Evolutionary conservation across 148 eudicot species (phyloP), one percentile per base, ranked within the genome.

Genomic region (Arctostaphylos glauca): DNA sequence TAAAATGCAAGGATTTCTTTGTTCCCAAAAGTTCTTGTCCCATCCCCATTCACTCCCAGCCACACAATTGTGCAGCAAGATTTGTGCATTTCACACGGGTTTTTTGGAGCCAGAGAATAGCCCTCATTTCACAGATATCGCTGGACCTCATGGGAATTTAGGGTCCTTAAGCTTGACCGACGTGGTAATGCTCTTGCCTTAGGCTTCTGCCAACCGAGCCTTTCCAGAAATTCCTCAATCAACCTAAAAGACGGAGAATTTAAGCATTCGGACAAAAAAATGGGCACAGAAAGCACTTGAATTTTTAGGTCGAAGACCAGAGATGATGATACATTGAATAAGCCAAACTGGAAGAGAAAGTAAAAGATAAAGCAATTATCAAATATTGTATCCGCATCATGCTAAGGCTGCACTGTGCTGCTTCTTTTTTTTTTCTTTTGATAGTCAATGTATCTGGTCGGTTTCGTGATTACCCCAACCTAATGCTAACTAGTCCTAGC

Each of bases 171-270:
- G 66, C 79, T 86, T 41, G 13, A 64, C 13, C 68, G 86, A 74
- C 38, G 67, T 3, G 83, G 59, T 82, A 84, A 77, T 77, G 54
- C 84, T 75, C 66, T 87, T 46, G 72, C 31, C 79, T 38, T 85
- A 31, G 97, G 93, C 81, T 46, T 84, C 77, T 88, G 89, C 93
- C 97, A 94, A 38, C 97, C 98, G 12, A 86, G 64, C 77, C 91
- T 84, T 85, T 89, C 92, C 83, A 96, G 85, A 78, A 96, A 96
- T 84, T 96, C 97, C 86, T 93, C 99, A 4, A 96, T 94, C 85
- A 96, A 86, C 95, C 99, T 96, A 86, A 80, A 80, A 86, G 38
- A 31, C 38, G 38, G 38, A 31, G 38, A 31, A 31, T 31, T 31
- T 0, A 31, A 31, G 38, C 38, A 31, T 31, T 31, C 38, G 1